phyloP scores from a whole-genome alignment of 169 alveolate genomes.

The Eimeria praecox region DNA sequence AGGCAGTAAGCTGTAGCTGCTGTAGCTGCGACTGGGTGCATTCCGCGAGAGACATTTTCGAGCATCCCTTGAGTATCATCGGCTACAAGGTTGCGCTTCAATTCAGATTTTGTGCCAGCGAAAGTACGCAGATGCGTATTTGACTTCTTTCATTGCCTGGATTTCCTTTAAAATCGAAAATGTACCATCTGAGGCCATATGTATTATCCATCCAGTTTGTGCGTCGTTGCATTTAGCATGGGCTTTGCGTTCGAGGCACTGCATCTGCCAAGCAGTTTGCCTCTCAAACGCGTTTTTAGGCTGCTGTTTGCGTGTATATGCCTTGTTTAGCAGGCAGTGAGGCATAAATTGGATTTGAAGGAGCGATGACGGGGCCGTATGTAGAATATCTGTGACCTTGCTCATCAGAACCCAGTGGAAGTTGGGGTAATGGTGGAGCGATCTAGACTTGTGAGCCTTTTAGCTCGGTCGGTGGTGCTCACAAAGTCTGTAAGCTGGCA shows the following conservation, averaged over 20 bases:
- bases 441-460: background rate
- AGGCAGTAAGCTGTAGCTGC: slow-evolving; percentile 22
- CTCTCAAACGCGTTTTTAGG: background rate
- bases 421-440: background rate
- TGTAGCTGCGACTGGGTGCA: no score
- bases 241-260: background rate
- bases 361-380: background rate
- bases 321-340: background rate
- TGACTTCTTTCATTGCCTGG: background rate
- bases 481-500: background rate
- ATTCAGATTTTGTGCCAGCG: background rate
- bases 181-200: no score
- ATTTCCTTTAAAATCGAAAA: background rate
- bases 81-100: background rate
- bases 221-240: background rate
- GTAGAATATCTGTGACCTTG: background rate
- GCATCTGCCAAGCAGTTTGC: background rate
- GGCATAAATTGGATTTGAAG: background rate
- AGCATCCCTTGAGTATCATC: no score
- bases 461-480: background rate
- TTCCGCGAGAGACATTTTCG: background rate
- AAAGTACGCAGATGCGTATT: background rate
- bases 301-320: background rate
- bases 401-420: background rate
- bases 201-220: background rate